Evolutionary conservation across 768 basidiomycete species (phyloP).

Genomic region (Kwoniella botswanensis): DNA sequence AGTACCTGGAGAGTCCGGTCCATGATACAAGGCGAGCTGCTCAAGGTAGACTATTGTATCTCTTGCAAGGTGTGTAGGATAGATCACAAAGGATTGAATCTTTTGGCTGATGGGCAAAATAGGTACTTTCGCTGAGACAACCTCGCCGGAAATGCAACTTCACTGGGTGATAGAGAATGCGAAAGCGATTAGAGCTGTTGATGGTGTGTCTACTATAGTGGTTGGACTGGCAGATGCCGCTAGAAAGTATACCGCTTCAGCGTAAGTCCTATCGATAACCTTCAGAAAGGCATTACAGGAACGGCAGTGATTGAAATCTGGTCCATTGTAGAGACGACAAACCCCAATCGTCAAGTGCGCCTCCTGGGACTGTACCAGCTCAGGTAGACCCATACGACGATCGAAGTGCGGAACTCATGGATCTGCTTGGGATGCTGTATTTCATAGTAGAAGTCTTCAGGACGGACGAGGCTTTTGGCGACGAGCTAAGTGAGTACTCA

Average conservation of each 20-base stretch:
- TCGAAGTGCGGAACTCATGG: constrained; percentile 44
- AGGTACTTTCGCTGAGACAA: constrained; percentile 91
- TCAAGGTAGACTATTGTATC: constrained; percentile 83
- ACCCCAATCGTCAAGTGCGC: not conserved
- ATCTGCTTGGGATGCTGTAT: constrained; percentile 82
- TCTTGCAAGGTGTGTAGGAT: constrained; percentile 76
- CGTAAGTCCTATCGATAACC: constrained; percentile 22
- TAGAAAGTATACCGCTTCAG: constrained; percentile 71
- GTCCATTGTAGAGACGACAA: constrained; percentile 15
- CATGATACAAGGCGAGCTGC: constrained; percentile 83
- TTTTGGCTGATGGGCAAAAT: constrained; percentile 11
- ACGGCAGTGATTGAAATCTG: not conserved
- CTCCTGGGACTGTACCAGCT: constrained; percentile 28
- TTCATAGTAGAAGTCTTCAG: constrained; percentile 93
- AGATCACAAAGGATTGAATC: constrained; percentile 6
- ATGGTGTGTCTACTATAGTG: constrained; percentile 80
- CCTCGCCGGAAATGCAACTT: constrained; percentile 89
- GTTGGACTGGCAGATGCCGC: constrained; percentile 89
- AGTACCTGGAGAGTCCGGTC: constrained; percentile 84
- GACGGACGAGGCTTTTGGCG: constrained; percentile 90
- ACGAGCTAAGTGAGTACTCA: constrained; percentile 81
- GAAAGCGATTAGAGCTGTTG: constrained; percentile 78
- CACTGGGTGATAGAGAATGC: constrained; percentile 96
- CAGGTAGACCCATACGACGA: constrained; percentile 45
- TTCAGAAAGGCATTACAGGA: not conserved